Conservation (phyloP, 2,329 filamentous ascomycete genomes). For the Capronia epimyces region DNA sequence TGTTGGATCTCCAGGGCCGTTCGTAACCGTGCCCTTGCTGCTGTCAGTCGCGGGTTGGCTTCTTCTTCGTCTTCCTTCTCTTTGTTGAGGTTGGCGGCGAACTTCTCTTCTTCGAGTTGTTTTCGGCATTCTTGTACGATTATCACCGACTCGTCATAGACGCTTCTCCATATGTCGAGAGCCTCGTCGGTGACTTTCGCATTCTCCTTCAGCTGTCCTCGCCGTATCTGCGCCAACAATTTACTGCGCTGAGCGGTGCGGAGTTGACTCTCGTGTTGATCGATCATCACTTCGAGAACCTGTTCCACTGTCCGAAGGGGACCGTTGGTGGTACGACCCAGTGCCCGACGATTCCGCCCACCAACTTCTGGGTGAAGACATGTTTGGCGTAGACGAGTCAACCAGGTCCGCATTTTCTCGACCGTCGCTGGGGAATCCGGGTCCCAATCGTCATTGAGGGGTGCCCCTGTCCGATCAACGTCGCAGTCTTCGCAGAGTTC, state of each 20-base stretch:
- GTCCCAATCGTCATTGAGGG: slow-evolving; percentile 58
- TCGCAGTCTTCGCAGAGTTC: slow-evolving; percentile 68
- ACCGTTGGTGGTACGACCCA: slow-evolving; percentile 59
- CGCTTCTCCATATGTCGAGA: slow-evolving; percentile 62
- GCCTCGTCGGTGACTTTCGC: slow-evolving; percentile 63
- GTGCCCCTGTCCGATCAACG: slow-evolving; percentile 59
- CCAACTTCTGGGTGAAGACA: slow-evolving; percentile 82
- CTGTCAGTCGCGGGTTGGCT: slow-evolving; percentile 47
- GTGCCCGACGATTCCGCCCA: slow-evolving; percentile 56
- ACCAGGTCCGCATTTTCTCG: slow-evolving; percentile 71
- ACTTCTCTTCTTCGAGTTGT: slow-evolving; percentile 51
- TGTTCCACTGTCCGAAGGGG: slow-evolving; percentile 77
- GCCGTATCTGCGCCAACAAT: slow-evolving; percentile 58
- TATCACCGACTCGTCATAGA: slow-evolving; percentile 45
- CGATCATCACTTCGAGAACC: slow-evolving; percentile 86
- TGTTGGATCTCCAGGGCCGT: slow-evolving; percentile 74
- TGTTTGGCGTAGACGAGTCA: slow-evolving; percentile 72
- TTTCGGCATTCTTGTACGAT: slow-evolving; percentile 58
- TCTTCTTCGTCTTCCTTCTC: slow-evolving; percentile 35
- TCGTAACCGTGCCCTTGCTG: slow-evolving; percentile 62
- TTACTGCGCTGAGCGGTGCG: slow-evolving; percentile 63
- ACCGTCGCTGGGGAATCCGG: slow-evolving; percentile 53
- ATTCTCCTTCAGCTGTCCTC: slow-evolving; percentile 75
- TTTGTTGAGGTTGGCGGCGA: slow-evolving; percentile 32
- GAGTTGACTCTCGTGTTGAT: slow-evolving; percentile 66